Base-by-base conservation (phyloP, 2,329 filamentous ascomycete genomes). In the Arthrobotrys sphaeroides region DNA sequence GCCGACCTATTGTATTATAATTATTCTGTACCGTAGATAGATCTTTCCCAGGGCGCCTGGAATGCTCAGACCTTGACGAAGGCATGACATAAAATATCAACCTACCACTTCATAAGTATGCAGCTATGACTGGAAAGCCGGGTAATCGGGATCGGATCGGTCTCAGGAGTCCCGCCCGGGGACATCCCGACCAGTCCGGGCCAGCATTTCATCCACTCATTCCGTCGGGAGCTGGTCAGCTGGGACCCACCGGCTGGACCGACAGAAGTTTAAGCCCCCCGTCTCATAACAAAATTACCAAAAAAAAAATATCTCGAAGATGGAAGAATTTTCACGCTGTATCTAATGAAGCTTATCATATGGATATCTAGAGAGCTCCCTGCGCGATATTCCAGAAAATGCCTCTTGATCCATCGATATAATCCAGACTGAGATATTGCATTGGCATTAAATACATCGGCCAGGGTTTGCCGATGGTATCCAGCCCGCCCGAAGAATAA, bases 371-470 rank as follows among this genome's bases (percentile, higher is more conserved):
- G 36, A 62, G 36, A 26, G 38, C 18, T 4, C 7, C 4, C 28
- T 31, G 67, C 64, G 67, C 28, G 59, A 72, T 72, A 72, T 72
- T n/a, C n/a, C n/a, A n/a, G n/a, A n/a, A 72, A 64, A 65, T 49
- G 28, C 36, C 26, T 69, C 18, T 40, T 9, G 12, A 12, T 28
- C 4, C 40, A 70, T 62, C 57, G 47, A 31, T 10, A 40, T 31
- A 51, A 6, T 55, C 2, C 26, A 38, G 24, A 43, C 1, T 9
- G 16, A 13, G 7, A 33, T 47, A 22, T 66, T 13, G 33, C 28
- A 5, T n/a, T 38, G 24, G 18, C 28, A 36, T 18, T 53, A n/a
- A 36, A 18, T 43, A 16, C 53, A 38, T 64, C 45, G 51, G 53
- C 36, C 16, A 45, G 45, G 18, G 49, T 59, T n/a, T 59, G 72